Evolutionary conservation across 1,139 yeast species (phyloP).

Genomic region (Komagataea norvegica): DNA sequence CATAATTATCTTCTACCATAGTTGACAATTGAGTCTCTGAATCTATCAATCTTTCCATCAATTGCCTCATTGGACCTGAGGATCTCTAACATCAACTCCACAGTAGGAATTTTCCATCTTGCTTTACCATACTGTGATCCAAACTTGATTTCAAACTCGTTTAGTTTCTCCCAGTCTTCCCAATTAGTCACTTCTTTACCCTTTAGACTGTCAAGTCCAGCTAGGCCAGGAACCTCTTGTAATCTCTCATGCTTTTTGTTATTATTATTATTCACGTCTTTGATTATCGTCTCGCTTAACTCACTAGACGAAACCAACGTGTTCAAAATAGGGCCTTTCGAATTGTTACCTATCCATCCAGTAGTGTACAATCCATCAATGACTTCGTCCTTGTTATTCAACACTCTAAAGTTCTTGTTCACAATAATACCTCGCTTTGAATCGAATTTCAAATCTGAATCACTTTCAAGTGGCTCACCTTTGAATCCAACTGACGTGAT

Average conservation of each 20-base stretch:
- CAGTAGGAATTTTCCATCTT: conserved; percentile 50
- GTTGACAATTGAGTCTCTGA: background rate
- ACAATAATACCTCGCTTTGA: conserved; percentile 45
- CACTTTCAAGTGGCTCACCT: conserved; percentile 47
- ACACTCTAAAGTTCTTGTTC: conserved; percentile 58
- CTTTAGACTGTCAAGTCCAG: too few relatives aligned
- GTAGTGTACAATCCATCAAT: conserved; percentile 64
- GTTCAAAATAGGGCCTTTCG: conserved; percentile 86
- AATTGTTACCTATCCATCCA: conserved; percentile 92
- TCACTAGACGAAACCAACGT: conserved; percentile 84
- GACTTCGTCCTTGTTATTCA: conserved; percentile 29
- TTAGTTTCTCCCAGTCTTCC: conserved; percentile 61
- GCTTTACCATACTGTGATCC: conserved; percentile 58
- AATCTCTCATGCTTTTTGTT: conserved; percentile 10
- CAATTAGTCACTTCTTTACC: conserved; percentile 46
- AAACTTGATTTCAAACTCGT: conserved; percentile 23
- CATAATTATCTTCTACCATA: too few relatives aligned
- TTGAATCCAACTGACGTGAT: conserved; percentile 83
- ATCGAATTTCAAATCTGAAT: conserved; percentile 49
- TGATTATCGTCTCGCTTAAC: conserved; percentile 61
- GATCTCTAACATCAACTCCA: conserved; percentile 44
- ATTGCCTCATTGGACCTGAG: conserved; percentile 4
- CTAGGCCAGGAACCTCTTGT: conserved; percentile 34
- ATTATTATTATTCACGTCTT: conserved; percentile 39
- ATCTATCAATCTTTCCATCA: conserved; percentile 9